phyloP scores from a whole-genome alignment of 2,329 filamentous ascomycete species.

The Epichloe aotearoae region DNA sequence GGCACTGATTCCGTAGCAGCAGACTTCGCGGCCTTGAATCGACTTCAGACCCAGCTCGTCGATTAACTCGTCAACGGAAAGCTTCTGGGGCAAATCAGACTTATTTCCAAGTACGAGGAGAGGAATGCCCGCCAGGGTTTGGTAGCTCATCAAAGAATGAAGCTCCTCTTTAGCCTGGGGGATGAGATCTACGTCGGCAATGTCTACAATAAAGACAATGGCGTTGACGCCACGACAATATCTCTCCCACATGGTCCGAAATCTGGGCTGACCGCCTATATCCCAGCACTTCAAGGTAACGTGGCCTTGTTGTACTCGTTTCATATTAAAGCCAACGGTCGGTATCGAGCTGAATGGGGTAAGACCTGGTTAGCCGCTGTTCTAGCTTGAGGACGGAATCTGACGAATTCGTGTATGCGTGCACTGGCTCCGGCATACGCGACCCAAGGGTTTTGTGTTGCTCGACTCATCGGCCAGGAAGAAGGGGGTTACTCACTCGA shows the following conservation, averaged over 20 bases:
- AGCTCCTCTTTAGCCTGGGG: slow-evolving; percentile 85
- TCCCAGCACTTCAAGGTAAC: slow-evolving; percentile 99
- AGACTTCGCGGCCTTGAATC: slow-evolving; percentile 85
- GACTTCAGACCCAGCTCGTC: slow-evolving; percentile 80
- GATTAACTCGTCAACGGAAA: slow-evolving; percentile 91
- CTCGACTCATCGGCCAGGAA: not conserved
- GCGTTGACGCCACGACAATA: slow-evolving; percentile 97
- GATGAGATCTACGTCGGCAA: slow-evolving; percentile 69
- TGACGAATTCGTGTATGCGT: not conserved
- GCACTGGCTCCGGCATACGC: not conserved
- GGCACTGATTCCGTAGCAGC: slow-evolving; percentile 96
- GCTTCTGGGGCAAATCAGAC: slow-evolving; percentile 80
- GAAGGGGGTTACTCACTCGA: slow-evolving; percentile 59
- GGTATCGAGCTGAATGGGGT: slow-evolving; percentile 68
- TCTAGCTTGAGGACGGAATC: not conserved
- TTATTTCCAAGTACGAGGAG: slow-evolving; percentile 94
- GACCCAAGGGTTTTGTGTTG: not conserved
- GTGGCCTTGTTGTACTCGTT: slow-evolving; percentile 93
- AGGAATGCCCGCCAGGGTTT: slow-evolving; percentile 76
- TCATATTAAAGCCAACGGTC: slow-evolving; percentile 98
- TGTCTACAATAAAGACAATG: slow-evolving; percentile 97
- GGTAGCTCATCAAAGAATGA: slow-evolving; percentile 75
- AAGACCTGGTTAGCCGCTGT: not conserved
- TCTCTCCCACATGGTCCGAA: slow-evolving; percentile 98
- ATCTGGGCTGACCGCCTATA: slow-evolving; percentile 89